Base-by-base conservation (phyloP, 2,329 filamentous ascomycete genomes). In the Stagonosporopsis tanaceti region DNA sequence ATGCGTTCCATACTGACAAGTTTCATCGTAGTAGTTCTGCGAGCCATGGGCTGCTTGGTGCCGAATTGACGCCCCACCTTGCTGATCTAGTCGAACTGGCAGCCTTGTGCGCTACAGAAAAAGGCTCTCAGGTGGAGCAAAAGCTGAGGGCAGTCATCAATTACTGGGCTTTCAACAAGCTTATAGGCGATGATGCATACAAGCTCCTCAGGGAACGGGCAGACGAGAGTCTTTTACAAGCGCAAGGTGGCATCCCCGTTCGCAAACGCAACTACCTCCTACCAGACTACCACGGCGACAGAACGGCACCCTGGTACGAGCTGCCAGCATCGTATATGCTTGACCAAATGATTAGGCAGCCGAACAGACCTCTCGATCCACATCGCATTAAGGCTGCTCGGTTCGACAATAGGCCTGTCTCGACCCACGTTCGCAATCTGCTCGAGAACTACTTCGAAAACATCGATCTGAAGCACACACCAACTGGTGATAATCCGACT, bases 261-360 rank as follows among this genome's bases (percentile, higher is more conserved):
- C 88, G 85, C 65, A 81, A 88, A 58, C 78, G 79, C 1, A 68
- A 89, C 30, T 94, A 87, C 68, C 76, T 89, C 27, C 84, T 96
- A 74, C 93, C 93, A 20, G 82, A 89, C 1, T 85, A 84, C 53
- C 93, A 96, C 72, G 93, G 93, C 38, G 91, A 96, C 70, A 78
- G 83, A 1, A 84, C 85, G 0, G 87, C 84, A 4, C 87, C 89
- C 0, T 96, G 89, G 85, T 90, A 93, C 76, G 92, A 96, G 63
- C 80, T 96, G 0, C 92, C 92, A 0, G 92, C 92, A 1, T 89
- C 87, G 2, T 94, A 91, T 63, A 89, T 93, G 81, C 84, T 96
- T 44, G 90, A 90, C 4, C 88, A 90, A 53, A 87, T 96, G 58
- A 85, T 90, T 37, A 90, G 89, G 4, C 89, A 94, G 69, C 92